Base-by-base conservation (phyloP, 2,329 filamentous ascomycete species). In the Penicillium sp. region DNA sequence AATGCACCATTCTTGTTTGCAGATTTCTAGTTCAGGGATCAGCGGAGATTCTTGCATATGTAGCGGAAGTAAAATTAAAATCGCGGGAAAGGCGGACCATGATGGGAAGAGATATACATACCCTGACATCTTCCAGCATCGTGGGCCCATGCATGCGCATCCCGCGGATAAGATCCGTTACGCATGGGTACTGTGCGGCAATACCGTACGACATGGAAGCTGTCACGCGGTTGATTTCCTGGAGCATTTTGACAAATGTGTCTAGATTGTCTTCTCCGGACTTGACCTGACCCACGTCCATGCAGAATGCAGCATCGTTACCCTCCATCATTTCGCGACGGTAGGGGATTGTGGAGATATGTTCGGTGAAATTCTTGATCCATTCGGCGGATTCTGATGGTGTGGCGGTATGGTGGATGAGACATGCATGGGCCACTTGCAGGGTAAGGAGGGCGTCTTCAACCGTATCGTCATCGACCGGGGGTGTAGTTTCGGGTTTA, bases 261-360 rank as follows among this genome's bases (percentile, higher is more conserved):
- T 93, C 90, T 7, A 77, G 72, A 2, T 81, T 75, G 44, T 85
- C 83, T 27, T 88, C 84, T 27, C 90, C 90, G 0, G 86, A 84
- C 54, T 85, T 85, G 43, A 93, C 88, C 73, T 93, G 90, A 0
- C 90, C 90, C 1, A 80, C 79, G 53, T 91, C 89, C 88, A 93
- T 92, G 74, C 90, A 93, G 71, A 93, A 93, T 0, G 83, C 74
- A 3, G 77, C 72, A 63, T 78, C 73, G 16, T 78, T 86, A 2
- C 77, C 69, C 1, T 82, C 80, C 53, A 78, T 76, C 31, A 75
- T 71, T 54, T 80, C 75, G 7, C 67, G 71, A 14, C 85, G 85
- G 72, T 93, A 93, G 0, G 89, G 90, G 23, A 89, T 85, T 1
- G 87, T 90, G 8, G 88, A 89, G 49, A 93, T 87, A 69, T 93